Evolutionary conservation across 768 basidiomycete species (phyloP), one percentile per base, ranked within the genome.

Genomic region (Gyrodon lividus): DNA sequence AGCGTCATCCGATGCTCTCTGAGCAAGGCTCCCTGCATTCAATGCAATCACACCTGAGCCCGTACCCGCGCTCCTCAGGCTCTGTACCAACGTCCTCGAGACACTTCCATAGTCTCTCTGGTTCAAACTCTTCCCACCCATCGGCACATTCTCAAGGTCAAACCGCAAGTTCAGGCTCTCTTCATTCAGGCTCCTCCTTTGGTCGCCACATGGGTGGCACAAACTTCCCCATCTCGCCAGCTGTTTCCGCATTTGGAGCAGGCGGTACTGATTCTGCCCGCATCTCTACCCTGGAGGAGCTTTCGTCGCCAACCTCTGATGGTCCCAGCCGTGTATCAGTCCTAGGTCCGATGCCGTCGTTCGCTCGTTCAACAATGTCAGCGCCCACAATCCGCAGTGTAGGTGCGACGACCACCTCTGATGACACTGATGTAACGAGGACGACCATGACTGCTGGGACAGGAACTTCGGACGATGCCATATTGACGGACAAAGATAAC

Each of bases 11-110:
- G 20, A 60, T 75, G 38, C 64, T 64, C n/a, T 84, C 87, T 20
- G 83, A 87, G 57, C 76, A 77, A 57, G 83, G 78, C 22, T 89
- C 87, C 0, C 64, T 89, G 10, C 79, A 84, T 58, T 87, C 86
- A 0, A 77, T 80, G 73, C 75, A 73, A 19, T 83, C 84, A 1
- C 78, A 79, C 48, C 64, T 84, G 17, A 74, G 73, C 57, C 80
- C 83, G 0, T 62, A 69, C 14, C 69, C 76, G 2, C 64, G 61
- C 23, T 74, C 75, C 40, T 80, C 82, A 0, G 79, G 80, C 40
- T 86, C 85, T 7, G 78, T 75, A 8, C 72, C 81, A 6, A 68
- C 75, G 6, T 79, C 81, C 3, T 67, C 74, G 6, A 72, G 70
- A 7, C 74, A 76, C 23, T 67, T 72, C 17, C 68, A 72, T 23